Percentiles rank a stretch among this genome's conserved stretches.
Evolutionary conservation across 225 moss, liverwort and hornwort species (phyloP).

Genomic region (Physcomitrium patens): DNA sequence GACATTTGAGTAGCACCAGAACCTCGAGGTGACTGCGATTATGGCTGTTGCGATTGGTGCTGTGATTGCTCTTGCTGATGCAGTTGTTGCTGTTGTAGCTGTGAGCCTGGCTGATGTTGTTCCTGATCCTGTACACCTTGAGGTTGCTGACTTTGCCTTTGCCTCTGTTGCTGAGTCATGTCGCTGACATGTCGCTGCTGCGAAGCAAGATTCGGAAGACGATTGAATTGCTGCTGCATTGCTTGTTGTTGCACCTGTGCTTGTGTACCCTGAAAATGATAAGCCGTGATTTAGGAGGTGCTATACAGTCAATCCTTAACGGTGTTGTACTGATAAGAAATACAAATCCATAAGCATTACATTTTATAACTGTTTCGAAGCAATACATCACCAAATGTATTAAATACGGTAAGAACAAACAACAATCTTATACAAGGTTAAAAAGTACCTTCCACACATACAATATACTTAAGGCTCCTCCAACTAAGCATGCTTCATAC

Average conservation of each 20-base stretch:
- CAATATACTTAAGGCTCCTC: too few species aligned
- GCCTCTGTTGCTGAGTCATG: slow-evolving; percentile 44
- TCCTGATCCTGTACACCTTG: background rate
- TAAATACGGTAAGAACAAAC: too few species aligned
- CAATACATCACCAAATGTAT: too few species aligned
- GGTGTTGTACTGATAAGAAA: too few species aligned
- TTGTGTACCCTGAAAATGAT: slow-evolving; percentile 37
- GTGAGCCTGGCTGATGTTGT: too few species aligned
- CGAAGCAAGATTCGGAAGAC: slow-evolving; percentile 49
- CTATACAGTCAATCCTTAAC: background rate
- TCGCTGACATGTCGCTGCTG: slow-evolving; percentile 59
- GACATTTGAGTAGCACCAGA: slow-evolving; percentile 42
- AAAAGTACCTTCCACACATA: too few species aligned
- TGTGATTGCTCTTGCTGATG: too few species aligned
- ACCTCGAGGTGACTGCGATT: slow-evolving; percentile 40
- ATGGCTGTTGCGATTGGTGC: slow-evolving; percentile 29
- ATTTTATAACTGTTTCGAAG: too few species aligned
- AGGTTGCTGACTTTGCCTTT: slow-evolving; percentile 53
- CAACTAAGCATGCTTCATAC: too few species aligned
- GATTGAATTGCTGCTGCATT: slow-evolving; percentile 58
- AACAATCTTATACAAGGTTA: too few species aligned
- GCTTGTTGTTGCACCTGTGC: slow-evolving; percentile 65
- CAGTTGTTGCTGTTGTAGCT: too few species aligned
- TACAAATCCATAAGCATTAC: background rate
- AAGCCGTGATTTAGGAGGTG: background rate